phyloP scores from a whole-genome alignment of 2,329 filamentous ascomycete species.

The Aspergillus clavatus region DNA sequence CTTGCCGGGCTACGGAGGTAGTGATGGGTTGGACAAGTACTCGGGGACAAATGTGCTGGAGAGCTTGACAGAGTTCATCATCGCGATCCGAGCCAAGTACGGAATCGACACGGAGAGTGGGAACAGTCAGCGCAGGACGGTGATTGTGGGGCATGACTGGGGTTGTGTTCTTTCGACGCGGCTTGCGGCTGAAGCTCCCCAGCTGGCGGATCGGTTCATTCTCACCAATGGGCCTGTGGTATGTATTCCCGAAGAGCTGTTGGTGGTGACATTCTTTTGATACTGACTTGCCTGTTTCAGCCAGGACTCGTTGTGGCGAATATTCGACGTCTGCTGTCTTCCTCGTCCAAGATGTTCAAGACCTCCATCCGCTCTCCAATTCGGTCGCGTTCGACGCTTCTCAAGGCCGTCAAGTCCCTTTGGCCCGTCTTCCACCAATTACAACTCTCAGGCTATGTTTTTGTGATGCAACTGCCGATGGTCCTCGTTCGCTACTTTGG shows the following conservation, averaged over 20 bases:
- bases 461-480: slow-evolving; percentile 49
- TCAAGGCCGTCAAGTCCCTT: slow-evolving; percentile 42
- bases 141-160: slow-evolving; percentile 54
- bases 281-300: slow-evolving; percentile 24
- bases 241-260: slow-evolving; percentile 21
- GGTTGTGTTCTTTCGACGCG: slow-evolving; percentile 50
- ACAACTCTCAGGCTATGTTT: slow-evolving; percentile 51
- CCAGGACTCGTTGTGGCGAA: slow-evolving; percentile 42
- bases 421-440: slow-evolving; percentile 47
- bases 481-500: slow-evolving; percentile 42
- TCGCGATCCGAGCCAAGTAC: slow-evolving; percentile 47
- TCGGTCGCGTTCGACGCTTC: slow-evolving; percentile 42
- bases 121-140: slow-evolving; percentile 39
- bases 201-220: slow-evolving; percentile 53
- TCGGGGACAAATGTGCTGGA: slow-evolving; percentile 50
- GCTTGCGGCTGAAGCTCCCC: slow-evolving; percentile 54
- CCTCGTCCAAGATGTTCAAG: slow-evolving; percentile 48
- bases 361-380: slow-evolving; percentile 44
- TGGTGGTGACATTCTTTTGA: neutral
- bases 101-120: slow-evolving; percentile 28
- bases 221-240: slow-evolving; percentile 52
- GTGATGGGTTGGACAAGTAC: slow-evolving; percentile 49
- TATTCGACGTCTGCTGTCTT: slow-evolving; percentile 35
- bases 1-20: slow-evolving; percentile 56
- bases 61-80: slow-evolving; percentile 49